These are phyloP conservation scores for Priceomyces castillae DNA, from an alignment of 805 yeast species.

Conservation along the genomic window DNA sequence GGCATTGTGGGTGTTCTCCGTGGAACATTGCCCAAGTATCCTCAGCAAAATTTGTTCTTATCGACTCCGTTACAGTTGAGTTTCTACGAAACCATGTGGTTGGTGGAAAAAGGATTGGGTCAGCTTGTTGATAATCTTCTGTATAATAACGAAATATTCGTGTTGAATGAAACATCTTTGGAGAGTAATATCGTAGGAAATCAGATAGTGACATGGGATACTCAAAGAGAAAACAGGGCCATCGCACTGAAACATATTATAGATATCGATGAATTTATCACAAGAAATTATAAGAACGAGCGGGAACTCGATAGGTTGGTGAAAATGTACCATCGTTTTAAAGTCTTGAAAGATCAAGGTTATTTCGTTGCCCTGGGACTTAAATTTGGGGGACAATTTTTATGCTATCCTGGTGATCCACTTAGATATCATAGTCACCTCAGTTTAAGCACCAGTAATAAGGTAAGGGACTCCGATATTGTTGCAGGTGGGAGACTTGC, in stretches of 20 bases:
- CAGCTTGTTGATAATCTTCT: conserved; percentile 41
- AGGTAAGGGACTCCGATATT: conserved; percentile 51
- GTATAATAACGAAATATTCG: conserved; percentile 15
- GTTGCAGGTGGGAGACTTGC: conserved; percentile 89
- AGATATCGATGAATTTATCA: conserved; percentile 1
- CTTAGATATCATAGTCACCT: conserved; percentile 84
- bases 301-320: conserved; percentile 6
- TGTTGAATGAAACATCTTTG: not conserved
- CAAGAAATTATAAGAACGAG: conserved; percentile 3
- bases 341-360: conserved; percentile 40
- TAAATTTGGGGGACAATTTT: conserved; percentile 84
- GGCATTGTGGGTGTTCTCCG: conserved; percentile 74
- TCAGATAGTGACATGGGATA: conserved; percentile 4
- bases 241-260: not conserved
- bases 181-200: conserved; percentile 8
- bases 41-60: conserved; percentile 87
- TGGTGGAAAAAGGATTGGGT: conserved; percentile 45
- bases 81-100: conserved; percentile 71
- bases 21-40: conserved; percentile 86
- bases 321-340: conserved; percentile 24
- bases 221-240: not conserved
- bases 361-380: conserved; percentile 77
- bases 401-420: conserved; percentile 96
- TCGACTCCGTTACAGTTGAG: conserved; percentile 78
- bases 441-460: conserved; percentile 53